Evolutionary conservation across 2,329 filamentous ascomycete species (phyloP), one percentile per base, ranked within the genome.

Genomic region (Fusarium sp.): DNA sequence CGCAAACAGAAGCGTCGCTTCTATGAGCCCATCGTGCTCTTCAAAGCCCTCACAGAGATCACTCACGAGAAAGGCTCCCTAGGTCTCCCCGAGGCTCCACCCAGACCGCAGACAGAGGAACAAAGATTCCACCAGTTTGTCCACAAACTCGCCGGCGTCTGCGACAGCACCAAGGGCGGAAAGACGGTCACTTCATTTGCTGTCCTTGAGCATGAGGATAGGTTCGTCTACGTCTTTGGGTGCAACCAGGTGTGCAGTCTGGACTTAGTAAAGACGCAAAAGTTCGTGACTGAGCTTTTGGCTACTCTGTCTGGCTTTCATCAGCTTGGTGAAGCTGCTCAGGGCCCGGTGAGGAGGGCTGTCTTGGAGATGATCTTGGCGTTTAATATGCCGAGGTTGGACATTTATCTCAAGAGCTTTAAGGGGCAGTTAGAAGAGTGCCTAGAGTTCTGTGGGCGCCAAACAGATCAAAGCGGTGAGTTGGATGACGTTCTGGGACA

Each of bases 141-240:
- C 1, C 77, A 82, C 47, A 79, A 76, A 9, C 65, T 84, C 2
- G 80, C 80, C 0, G 76, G 77, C 20, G 69, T 82, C 4, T 83
- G 82, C 58, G 81, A 83, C 43, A 78, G 65, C 3, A 30, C 59
- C 11, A 78, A 71, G 17, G 69, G 77, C 1, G 82, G 81, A 2
- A 65, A 30, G 1, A 83, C 80, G 0, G 79, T 84, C 5, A 79
- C 82, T 0, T 76, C 81, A 0, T 47, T 82, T n/a, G 68, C 76
- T 0, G 72, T 84, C 1, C 66, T 83, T 1, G 72, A 81, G 8
- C 68, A 72, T 5, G 76, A 76, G 3, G 75, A 81, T 1, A 66
- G 61, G 10, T 68, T 81, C n/a, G 64, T 73, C 2, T 84, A 83
- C 33, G 63, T 78, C 7, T 75, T 84, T 65, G 80, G 74, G 0